A percentile compares a stretch with the other conserved stretches of the same genome.
These are phyloP conservation scores for Phanerochaete carnosa DNA, from an alignment of 768 basidiomycete genomes.

Conservation along the genomic window DNA sequence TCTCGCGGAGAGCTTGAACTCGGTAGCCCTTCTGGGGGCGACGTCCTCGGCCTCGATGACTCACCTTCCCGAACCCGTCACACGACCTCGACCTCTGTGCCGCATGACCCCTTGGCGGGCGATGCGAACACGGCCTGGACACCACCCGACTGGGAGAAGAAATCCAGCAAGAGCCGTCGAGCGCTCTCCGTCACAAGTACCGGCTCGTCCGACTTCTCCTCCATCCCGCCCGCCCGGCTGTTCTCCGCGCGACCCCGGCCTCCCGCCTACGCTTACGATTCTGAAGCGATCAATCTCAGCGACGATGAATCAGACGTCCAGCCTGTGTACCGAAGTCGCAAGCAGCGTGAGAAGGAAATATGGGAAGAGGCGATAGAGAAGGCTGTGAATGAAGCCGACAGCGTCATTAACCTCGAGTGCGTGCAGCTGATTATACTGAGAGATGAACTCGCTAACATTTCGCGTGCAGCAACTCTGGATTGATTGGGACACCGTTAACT, in stretches of 20 bases:
- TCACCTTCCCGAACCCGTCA: constrained; percentile 6
- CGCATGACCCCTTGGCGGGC: constrained; percentile 6
- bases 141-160: constrained; percentile 18
- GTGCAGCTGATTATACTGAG: constrained; percentile 14
- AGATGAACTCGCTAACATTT: background rate
- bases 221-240: background rate
- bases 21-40: background rate
- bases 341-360: constrained; percentile 31
- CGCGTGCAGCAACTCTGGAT: background rate
- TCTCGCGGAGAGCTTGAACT: background rate
- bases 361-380: constrained; percentile 47
- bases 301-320: constrained; percentile 6
- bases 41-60: background rate
- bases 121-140: constrained; percentile 17
- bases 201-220: background rate
- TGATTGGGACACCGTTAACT: constrained; percentile 19
- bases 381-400: constrained; percentile 45
- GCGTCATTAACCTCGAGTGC: constrained; percentile 55
- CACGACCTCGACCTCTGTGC: constrained; percentile 14
- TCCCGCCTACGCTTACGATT: background rate
- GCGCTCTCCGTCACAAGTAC: background rate
- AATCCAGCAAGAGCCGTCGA: constrained; percentile 2
- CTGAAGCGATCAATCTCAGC: constrained; percentile 7
- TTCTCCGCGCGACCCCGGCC: background rate
- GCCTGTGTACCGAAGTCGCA: constrained; percentile 10